Evolutionary conservation across 768 basidiomycete species (phyloP).

Genomic region (Tylopilus balloui): DNA sequence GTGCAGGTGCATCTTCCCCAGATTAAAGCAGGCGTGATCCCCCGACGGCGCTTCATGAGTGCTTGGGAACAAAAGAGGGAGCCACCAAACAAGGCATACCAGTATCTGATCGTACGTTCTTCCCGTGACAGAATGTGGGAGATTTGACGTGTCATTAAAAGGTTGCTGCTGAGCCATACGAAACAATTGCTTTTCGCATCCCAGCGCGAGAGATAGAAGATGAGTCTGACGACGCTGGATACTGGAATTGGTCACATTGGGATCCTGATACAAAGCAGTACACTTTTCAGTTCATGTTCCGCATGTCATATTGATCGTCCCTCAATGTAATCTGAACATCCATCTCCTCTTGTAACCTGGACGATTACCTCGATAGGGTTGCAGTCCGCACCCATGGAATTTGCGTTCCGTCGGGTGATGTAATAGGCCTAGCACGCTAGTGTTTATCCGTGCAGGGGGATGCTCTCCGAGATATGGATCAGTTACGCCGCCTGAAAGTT

Average conservation of each 20-base stretch:
- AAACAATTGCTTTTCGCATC: constrained; percentile 98
- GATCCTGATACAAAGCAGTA: constrained; percentile 99
- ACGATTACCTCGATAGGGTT: not conserved
- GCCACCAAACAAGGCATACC: constrained; percentile 92
- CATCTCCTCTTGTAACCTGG: not conserved
- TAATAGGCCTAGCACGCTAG: not conserved
- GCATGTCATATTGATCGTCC: constrained; percentile 39
- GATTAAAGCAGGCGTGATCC: constrained; percentile 80
- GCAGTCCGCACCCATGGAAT: not conserved
- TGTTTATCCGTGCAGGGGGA: not conserved
- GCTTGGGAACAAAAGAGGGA: constrained; percentile 97
- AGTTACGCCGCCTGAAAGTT: constrained; percentile 5
- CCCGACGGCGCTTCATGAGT: constrained; percentile 91
- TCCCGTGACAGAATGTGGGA: constrained; percentile 7
- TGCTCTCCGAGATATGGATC: constrained; percentile 3
- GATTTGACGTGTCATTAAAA: constrained; percentile 36
- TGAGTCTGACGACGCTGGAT: constrained; percentile 83
- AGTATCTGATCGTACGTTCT: constrained; percentile 87
- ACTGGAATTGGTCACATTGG: constrained; percentile 99
- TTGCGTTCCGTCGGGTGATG: constrained; percentile 2
- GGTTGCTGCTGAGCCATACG: constrained; percentile 99
- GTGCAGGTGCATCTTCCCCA: constrained; percentile 96
- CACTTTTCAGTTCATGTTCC: constrained; percentile 97
- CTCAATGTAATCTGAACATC: constrained; percentile 6
- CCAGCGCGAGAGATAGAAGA: constrained; percentile 97